Base-by-base conservation (phyloP, 139 green algal genomes). In the Yamagishiella unicocca region DNA sequence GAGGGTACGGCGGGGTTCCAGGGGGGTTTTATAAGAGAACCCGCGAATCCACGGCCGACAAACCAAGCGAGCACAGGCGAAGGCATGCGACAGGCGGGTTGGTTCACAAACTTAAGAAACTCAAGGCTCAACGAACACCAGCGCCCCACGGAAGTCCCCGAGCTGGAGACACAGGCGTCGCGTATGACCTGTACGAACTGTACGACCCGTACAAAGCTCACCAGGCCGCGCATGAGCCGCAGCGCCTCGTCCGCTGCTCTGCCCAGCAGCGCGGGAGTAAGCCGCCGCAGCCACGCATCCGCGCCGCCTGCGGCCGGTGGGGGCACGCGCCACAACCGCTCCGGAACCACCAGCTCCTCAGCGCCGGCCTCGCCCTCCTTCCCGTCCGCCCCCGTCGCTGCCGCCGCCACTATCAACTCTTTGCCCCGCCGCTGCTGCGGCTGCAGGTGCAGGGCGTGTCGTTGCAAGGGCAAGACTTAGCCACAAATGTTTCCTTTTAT, bases 261-360 rank as follows among this genome's bases (percentile, higher is more conserved):
- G 19, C 29, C 40, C 79, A 85, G 62, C 79, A 85, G 79, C n/a
- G 61, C 79, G 0, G 79, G 79, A 6, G 61, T 75, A 9, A 85
- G 40, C 6, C 79, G 79, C 29, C 61, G 61, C 79, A 85, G 62
- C 79, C 79, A 85, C 22, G 35, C 79, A 29, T 64, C 79, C 61
- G 61, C 40, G 22, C 79, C 79, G 79, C 79, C 79, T 3, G 38
- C 79, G 24, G 24, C 55, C 4, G 42, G 4, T 0, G 17, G 6
- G 29, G 79, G 62, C 58, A 85, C 54, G 1, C 40, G 42, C 79
- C 79, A 85, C 35, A 84, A 38, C 77, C 1, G 12, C 27, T 84
- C 77, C 37, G 6, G 14, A 40, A 45, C 46, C 50, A 19, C 75
- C 53, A 21, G 19, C 68, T 45, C 64, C 4, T 27, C 58, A 67